Evolutionary conservation across 192 early-diverging fungal species (phyloP).

Genomic region (Pecoramyces ruminantium): DNA sequence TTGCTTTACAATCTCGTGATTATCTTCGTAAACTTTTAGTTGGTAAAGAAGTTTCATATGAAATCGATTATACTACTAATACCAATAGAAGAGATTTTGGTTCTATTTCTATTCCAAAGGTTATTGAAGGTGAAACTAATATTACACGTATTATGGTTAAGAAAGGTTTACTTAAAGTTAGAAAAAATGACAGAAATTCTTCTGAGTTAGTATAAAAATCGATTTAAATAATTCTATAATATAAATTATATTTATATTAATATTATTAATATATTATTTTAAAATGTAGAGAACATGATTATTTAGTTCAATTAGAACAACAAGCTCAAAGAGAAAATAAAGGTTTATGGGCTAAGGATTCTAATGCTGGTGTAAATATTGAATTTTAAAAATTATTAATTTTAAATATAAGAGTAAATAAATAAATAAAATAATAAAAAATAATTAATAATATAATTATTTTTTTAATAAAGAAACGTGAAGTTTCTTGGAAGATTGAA

Average conservation of each 20-base stretch:
- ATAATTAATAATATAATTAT: conserved; percentile 3
- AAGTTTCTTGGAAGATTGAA: conserved; percentile 1
- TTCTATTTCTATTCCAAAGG: conserved; percentile 13
- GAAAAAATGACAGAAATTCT: conserved; percentile 17
- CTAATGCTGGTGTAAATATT: conserved; percentile 5
- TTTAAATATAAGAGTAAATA: neutral
- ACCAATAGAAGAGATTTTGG: conserved; percentile 43
- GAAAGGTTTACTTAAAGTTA: conserved; percentile 73
- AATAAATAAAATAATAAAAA: conserved; percentile 11
- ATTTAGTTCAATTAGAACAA: conserved; percentile 41
- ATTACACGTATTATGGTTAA: conserved; percentile 54
- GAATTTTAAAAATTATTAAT: neutral
- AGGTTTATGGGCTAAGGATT: conserved; percentile 59
- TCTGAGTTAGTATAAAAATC: conserved; percentile 22
- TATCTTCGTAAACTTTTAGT: conserved; percentile 69
- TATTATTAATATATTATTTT: too few relatives aligned
- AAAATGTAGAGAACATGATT: conserved; percentile 22
- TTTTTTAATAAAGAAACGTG: conserved; percentile 4
- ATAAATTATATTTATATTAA: neutral
- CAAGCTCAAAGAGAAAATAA: conserved; percentile 45
- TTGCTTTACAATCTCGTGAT: conserved; percentile 76
- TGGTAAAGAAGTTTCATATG: conserved; percentile 77
- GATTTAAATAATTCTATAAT: too few relatives aligned
- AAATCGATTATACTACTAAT: conserved; percentile 53
- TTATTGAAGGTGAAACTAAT: conserved; percentile 33